phyloP scores from a whole-genome alignment of 352 stramenopile genomes.

The Salisapilia sapeloensis region DNA sequence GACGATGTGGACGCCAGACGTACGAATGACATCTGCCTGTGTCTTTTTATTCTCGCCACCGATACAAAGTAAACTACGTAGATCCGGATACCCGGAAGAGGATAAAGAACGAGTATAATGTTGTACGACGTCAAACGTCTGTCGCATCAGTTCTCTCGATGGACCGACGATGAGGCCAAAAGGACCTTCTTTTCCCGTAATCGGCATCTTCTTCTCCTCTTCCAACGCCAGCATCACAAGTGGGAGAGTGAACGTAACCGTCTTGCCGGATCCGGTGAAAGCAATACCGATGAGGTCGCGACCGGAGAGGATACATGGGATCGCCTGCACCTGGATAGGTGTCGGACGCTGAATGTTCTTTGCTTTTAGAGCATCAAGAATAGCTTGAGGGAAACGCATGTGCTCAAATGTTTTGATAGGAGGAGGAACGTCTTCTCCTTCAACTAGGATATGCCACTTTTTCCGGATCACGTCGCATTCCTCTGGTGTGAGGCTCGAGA shows the following conservation, averaged over 20 bases:
- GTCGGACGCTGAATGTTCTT: constrained; percentile 96
- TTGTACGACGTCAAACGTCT: constrained; percentile 95
- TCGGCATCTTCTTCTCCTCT: constrained; percentile 90
- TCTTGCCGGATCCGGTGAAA: constrained; percentile 98
- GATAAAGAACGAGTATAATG: constrained; percentile 83
- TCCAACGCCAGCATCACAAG: constrained; percentile 95
- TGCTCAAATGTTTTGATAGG: constrained; percentile 95
- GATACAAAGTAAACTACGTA: constrained; percentile 91
- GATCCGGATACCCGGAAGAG: constrained; percentile 45
- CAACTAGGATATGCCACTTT: constrained; percentile 97
- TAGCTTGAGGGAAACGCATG: constrained; percentile 92
- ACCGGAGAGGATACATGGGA: constrained; percentile 92
- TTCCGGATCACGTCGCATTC: constrained; percentile 85
- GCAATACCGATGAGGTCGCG: constrained; percentile 98
- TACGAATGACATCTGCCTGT: constrained; percentile 81
- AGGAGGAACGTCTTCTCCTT: constrained; percentile 91
- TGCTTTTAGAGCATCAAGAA: constrained; percentile 82
- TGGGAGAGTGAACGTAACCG: constrained; percentile 94
- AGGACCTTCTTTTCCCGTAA: constrained; percentile 89
- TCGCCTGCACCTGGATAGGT: constrained; percentile 97
- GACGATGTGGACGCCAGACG: constrained; percentile 90
- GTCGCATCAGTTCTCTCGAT: constrained; percentile 93
- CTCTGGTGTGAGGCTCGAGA: constrained; percentile 73
- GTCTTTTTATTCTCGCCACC: constrained; percentile 88
- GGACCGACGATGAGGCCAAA: constrained; percentile 95